Evolutionary conservation across 805 yeast species (phyloP), one percentile per base, ranked within the genome.

Genomic region (Pichia thaimueangensis): DNA sequence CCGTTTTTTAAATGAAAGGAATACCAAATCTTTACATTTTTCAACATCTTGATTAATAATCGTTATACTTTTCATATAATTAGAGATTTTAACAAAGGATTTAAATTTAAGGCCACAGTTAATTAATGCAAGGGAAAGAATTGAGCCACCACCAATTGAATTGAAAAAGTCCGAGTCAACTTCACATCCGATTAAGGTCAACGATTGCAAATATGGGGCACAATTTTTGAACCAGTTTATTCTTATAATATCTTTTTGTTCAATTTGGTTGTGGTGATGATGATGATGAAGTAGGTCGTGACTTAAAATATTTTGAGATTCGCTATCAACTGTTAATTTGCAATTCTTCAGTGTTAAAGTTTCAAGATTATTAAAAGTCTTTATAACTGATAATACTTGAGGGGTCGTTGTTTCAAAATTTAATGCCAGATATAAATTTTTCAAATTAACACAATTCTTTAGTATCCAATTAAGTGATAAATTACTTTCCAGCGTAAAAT

Each of bases 71-170:
- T 25, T 28, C 17, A 57, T 33, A 19, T 35, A 37, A 13, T 34
- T 16, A 10, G 62, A 55, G 15, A 57, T 27, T 34, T 47, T 45
- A 22, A 55, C 22, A n/a, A 37, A 31, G 12, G 27, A n/a, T 22
- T 45, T 41, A 57, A 54, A 58, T 0, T 23, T 27, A 8, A 58
- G 33, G 5, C 45, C 43, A 39, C 59, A 54, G 20, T 57, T 51
- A 19, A 52, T 43, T 17, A 58, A 29, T 5, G 41, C 23, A 7
- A 57, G 10, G 12, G 45, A 44, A 12, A 16, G 3, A 11, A 43
- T 13, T 10, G 30, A 17, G 6, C 28, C 15, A 11, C 23, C 20
- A 7, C 29, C 17, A 13, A 56, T 25, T 1, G n/a, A 22, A 6
- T 27, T 30, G 6, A 56, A 34, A 8, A 57, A 36, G 13, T 27